Evolutionary conservation across 2,329 filamentous ascomycete genomes (phyloP).

Genomic region (Escovopsis sp.): DNA sequence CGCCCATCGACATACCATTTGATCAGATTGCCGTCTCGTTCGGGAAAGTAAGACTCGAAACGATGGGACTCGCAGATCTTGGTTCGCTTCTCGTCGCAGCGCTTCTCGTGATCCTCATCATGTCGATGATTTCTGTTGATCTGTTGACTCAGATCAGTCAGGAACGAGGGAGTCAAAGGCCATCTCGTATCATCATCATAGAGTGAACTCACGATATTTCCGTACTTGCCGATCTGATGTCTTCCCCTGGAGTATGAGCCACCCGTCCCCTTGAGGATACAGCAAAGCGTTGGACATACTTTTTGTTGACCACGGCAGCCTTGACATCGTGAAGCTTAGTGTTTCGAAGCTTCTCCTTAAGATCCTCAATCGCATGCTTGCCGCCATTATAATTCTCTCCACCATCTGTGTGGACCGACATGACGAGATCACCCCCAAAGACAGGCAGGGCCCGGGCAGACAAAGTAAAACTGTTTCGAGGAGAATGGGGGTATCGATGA

Average conservation of each 20-base stretch:
- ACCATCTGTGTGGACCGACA: constrained; percentile 10
- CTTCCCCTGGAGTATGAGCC: constrained; percentile 9
- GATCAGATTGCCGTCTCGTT: constrained; percentile 68
- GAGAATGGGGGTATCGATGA: too few species aligned
- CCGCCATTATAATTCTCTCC: constrained; percentile 13
- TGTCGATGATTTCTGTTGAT: constrained; percentile 84
- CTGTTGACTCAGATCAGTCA: constrained; percentile 21
- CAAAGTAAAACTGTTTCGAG: too few species aligned
- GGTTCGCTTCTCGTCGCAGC: constrained; percentile 66
- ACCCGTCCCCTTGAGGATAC: not conserved
- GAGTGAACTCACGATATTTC: constrained; percentile 37
- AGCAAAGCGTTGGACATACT: constrained; percentile 24
- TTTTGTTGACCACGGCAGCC: constrained; percentile 41
- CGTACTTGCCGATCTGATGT: constrained; percentile 47
- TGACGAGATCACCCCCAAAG: constrained; percentile 8
- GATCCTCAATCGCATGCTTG: constrained; percentile 27
- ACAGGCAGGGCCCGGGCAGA: not conserved
- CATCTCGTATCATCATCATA: not conserved
- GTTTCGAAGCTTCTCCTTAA: constrained; percentile 41
- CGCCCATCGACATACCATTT: constrained; percentile 97
- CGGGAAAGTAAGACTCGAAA: constrained; percentile 82
- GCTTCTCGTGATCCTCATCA: constrained; percentile 81
- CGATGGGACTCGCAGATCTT: constrained; percentile 60
- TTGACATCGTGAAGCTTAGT: constrained; percentile 43
- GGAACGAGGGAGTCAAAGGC: not conserved